These are phyloP conservation scores for Kwoniella bestiolae DNA, from an alignment of 768 basidiomycete genomes.

Conservation along the genomic window DNA sequence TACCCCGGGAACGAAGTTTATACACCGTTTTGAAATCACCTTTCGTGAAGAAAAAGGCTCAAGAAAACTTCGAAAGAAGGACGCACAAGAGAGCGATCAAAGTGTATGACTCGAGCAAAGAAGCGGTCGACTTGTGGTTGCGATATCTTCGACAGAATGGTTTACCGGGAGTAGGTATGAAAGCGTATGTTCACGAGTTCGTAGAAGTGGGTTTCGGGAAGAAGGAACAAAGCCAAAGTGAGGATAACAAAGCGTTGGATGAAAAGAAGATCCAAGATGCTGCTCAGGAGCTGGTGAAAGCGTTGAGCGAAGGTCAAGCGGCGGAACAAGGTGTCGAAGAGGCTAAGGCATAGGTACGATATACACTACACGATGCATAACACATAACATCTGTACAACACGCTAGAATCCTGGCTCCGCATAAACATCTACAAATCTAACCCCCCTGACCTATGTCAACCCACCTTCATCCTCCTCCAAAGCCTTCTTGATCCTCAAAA, in stretches of 20 bases:
- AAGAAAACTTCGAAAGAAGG: conserved; percentile 90
- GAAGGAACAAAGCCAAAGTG: conserved; percentile 48
- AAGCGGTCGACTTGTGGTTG: conserved; percentile 79
- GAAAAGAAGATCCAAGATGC: conserved; percentile 25
- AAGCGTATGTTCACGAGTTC: conserved; percentile 76
- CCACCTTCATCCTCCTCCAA: conserved; percentile 66
- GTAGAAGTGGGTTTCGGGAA: conserved; percentile 64
- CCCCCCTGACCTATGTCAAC: conserved; percentile 51
- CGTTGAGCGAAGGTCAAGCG: conserved; percentile 15
- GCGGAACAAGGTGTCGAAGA: not conserved
- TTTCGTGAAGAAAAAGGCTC: conserved; percentile 89
- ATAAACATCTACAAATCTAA: not conserved
- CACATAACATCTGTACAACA: conserved; percentile 17
- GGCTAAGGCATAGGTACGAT: conserved; percentile 7
- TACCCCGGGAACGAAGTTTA: conserved; percentile 64
- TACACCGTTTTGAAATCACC: conserved; percentile 86
- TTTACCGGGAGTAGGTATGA: conserved; percentile 84
- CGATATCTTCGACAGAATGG: conserved; percentile 75
- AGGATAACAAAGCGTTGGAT: not conserved
- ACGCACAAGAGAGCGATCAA: conserved; percentile 85
- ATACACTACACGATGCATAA: not conserved
- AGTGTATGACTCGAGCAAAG: conserved; percentile 82
- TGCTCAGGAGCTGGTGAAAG: conserved; percentile 29
- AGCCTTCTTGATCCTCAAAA: conserved; percentile 85
- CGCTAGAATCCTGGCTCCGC: not conserved